Evolutionary conservation across 495 filamentous ascomycete genomes (phyloP), one percentile per base, ranked within the genome.

Genomic region (Pyrenula aspistea): DNA sequence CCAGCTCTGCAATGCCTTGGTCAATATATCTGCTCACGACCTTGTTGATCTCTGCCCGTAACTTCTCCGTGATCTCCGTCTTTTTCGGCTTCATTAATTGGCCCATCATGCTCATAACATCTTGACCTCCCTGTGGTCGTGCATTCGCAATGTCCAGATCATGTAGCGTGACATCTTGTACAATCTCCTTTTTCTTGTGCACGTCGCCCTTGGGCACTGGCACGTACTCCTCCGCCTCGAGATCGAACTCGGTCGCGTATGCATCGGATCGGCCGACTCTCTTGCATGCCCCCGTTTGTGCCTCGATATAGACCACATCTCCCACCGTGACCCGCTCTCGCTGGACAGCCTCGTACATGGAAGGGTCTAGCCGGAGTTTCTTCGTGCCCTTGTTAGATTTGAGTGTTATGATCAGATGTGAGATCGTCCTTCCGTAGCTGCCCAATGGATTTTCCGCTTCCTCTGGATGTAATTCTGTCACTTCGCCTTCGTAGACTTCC

Each of bases 51-150:
- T 98, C 93, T 55, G 80, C 76, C 53, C 93, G 83, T 65, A 98
- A 73, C 74, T 98, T 97, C 66, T 97, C 92, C 31, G 92, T 97
- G 61, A 97, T 95, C 67, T 97, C 92, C 11, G 92, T 97, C 80
- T 95, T 95, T 77, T 94, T 93, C 57, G 93, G 93, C 78, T 96
- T 96, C 87, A 95, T 95, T 60, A 98, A 75, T 67, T 97, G 92
- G 59, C 92, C 92, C 90, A 98, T 96, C 93, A 98, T 96, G 69
- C 88, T 94, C 91, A 98, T 96, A 56, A 98, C 91, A 68, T 98
- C 93, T 73, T 98, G 93, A 56, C 93, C 93, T 25, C 93, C 92
- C 76, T 96, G 78, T 12, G 93, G 94, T 57, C 92, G 78, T 11
- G 93, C 88, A 63, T 98, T 98, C 60, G 93, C 93, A 60, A 96